Base-by-base conservation (phyloP, 352 stramenopile genomes). In the Globisporangium parvum region DNA sequence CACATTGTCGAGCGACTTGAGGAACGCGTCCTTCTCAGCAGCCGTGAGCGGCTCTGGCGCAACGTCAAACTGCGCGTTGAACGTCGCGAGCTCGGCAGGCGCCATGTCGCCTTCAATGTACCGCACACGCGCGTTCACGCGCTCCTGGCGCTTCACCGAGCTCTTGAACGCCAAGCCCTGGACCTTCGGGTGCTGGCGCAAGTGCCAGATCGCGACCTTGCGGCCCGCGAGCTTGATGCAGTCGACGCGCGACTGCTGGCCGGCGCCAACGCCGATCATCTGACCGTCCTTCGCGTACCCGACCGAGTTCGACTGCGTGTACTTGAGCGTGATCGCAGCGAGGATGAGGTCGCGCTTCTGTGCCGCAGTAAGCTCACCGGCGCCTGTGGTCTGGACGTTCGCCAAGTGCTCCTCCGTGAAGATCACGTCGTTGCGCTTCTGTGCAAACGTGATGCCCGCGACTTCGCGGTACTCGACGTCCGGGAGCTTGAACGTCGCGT, bases 71-170 rank as follows among this genome's bases (percentile, higher is more conserved):
- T 98, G 80, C 24, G 80, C 82, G 71, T 98, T 87, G 88, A 98
- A 99, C 33, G 89, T 79, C 47, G 77, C 70, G 20, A 97, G 82
- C 80, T 99, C 97, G 57, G 97, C 94, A 18, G 81, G 79, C 4
- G 84, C 88, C 80, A 99, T 98, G 76, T 99, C 97, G 48, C 97
- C 97, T 71, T 99, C 97, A 69, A 99, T 99, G 83, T 99, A 99
- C 31, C 96, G 85, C 59, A 99, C 97, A 55, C 96, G 91, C 6
- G 97, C 97, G 81, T 99, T 99, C 61, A 99, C 97, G 57, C 96
- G 89, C 66, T 99, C 96, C 79, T 99, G 97, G 45, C 97, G 85
- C 85, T 99, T 99, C 15, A 98, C 86, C 6, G 88, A 83, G 54
- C 81, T 84, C 80, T 99, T 99, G 75, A 99, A 99, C 35, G 91